Evolutionary conservation across 768 basidiomycete genomes (phyloP).

Genomic region (Leccinum barrowsii): DNA sequence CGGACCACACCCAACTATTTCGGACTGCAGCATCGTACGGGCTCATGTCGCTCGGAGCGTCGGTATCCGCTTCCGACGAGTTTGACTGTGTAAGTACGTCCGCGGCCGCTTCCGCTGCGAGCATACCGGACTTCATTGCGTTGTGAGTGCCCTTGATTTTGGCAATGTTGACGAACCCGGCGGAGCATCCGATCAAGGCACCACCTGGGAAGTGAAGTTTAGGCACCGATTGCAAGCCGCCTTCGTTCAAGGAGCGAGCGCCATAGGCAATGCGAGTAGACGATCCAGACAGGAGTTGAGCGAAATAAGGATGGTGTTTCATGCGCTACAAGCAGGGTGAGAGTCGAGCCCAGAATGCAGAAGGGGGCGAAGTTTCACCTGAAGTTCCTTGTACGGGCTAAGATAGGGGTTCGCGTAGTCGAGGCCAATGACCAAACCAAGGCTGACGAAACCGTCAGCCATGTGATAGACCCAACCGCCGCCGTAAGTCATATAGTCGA

Average conservation of each 20-base stretch:
- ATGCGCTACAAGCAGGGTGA: slow-evolving; percentile 50
- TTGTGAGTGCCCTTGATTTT: slow-evolving; percentile 99
- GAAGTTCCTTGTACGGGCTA: slow-evolving; percentile 89
- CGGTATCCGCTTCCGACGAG: background rate
- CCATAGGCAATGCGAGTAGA: slow-evolving; percentile 85
- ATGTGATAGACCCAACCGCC: slow-evolving; percentile 97
- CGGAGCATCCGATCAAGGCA: slow-evolving; percentile 91
- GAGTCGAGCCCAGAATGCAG: background rate
- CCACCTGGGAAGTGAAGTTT: slow-evolving; percentile 88
- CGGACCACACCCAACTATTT: slow-evolving; percentile 79
- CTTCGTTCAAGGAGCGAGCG: slow-evolving; percentile 87
- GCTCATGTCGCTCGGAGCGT: slow-evolving; percentile 56
- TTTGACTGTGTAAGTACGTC: slow-evolving; percentile 44
- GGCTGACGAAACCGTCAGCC: slow-evolving; percentile 83
- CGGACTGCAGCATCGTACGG: slow-evolving; percentile 67
- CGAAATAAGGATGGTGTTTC: slow-evolving; percentile 96
- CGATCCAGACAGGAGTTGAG: slow-evolving; percentile 69
- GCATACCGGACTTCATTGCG: slow-evolving; percentile 98
- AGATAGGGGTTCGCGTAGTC: slow-evolving; percentile 95
- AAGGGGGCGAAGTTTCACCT: slow-evolving; percentile 46
- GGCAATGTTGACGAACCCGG: slow-evolving; percentile 93
- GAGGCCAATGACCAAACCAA: slow-evolving; percentile 90
- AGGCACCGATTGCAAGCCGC: slow-evolving; percentile 90
- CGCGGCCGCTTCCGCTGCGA: slow-evolving; percentile 88
- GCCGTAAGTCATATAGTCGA: slow-evolving; percentile 73